phyloP scores from a whole-genome alignment of 371 early-diverging fungal species.

The Capillidium rhysosporum region DNA sequence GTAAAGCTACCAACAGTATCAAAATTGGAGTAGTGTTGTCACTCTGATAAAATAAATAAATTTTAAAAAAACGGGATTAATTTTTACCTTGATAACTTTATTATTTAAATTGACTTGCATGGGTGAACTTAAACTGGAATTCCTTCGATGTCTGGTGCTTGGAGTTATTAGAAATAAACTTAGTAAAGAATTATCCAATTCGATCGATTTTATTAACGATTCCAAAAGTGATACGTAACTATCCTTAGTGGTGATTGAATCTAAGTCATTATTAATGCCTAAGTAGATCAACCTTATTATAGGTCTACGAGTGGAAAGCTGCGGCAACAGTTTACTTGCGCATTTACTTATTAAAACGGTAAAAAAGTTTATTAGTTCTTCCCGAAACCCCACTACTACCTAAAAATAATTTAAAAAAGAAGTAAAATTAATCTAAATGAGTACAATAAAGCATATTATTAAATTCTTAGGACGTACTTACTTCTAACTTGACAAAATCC shows the following conservation, averaged over 20 bases:
- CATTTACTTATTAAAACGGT: background rate
- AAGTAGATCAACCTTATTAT: background rate
- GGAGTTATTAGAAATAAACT: background rate
- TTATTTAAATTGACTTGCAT: background rate
- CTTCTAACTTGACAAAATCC: background rate
- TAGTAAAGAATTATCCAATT: background rate
- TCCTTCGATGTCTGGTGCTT: background rate
- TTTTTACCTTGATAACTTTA: background rate
- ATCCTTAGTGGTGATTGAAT: too few species aligned
- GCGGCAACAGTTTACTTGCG: background rate
- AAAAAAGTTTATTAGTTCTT: background rate
- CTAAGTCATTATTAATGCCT: too few species aligned
- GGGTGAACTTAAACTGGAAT: background rate
- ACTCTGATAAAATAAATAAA: background rate
- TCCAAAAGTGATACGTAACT: background rate
- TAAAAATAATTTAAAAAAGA: background rate
- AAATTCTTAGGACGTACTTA: background rate
- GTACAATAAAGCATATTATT: too few species aligned
- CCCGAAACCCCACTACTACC: background rate
- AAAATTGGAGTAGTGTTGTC: background rate
- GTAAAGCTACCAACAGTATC: background rate
- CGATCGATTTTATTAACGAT: background rate
- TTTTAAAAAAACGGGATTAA: background rate
- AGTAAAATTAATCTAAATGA: too few species aligned
- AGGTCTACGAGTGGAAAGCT: background rate